These are phyloP conservation scores for Podospora tetraspora DNA, from an alignment of 495 filamentous ascomycete genomes.

Conservation along the genomic window DNA sequence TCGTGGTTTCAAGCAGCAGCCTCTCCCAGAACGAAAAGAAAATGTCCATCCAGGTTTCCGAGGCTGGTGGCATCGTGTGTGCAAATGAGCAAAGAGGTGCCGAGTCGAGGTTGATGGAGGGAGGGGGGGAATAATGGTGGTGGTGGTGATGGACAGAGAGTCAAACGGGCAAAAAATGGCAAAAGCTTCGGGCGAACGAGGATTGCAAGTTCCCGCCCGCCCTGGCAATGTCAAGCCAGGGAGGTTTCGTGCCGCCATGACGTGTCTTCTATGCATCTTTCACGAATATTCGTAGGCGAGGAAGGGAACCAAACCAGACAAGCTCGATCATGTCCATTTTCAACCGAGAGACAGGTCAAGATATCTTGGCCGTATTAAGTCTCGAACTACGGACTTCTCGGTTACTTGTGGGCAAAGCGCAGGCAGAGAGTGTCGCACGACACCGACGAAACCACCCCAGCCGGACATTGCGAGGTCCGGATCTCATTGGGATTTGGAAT, in stretches of 20 bases:
- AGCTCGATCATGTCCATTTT: not conserved
- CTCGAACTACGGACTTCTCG: not conserved
- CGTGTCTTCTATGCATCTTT: not conserved
- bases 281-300: too few relatives aligned
- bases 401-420: not conserved
- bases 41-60: conserved; percentile 14
- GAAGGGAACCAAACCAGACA: not conserved
- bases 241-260: not conserved
- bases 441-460: too few relatives aligned
- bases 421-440: too few relatives aligned
- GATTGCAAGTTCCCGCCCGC: not conserved
- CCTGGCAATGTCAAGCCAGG: not conserved
- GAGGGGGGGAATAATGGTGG: not conserved
- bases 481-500: too few relatives aligned
- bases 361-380: too few relatives aligned
- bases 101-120: not conserved
- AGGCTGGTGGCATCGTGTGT: not conserved
- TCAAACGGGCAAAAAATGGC: too few relatives aligned
- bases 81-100: not conserved
- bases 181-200: not conserved
- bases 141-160: not conserved
- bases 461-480: too few relatives aligned
- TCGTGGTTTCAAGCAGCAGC: not conserved
- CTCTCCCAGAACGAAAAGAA: not conserved
- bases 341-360: too few relatives aligned